Evolutionary conservation across 2,329 filamentous ascomycete species (phyloP).

Genomic region (Colletotrichum navitas): DNA sequence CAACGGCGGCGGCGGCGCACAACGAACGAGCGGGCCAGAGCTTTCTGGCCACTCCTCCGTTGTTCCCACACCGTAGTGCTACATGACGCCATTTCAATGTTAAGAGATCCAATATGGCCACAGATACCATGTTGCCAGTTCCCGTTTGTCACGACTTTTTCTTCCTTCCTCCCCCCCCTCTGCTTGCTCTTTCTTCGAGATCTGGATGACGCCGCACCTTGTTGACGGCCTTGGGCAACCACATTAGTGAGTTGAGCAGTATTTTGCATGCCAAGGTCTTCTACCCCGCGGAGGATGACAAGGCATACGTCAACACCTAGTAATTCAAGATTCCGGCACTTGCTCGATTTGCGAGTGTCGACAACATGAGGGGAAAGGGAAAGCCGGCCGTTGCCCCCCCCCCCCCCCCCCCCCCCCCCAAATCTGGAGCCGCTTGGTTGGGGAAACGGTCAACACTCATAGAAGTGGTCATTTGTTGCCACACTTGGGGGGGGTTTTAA

Average conservation of each 20-base stretch:
- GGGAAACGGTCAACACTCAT: background rate
- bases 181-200: background rate
- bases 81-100: constrained; percentile 36
- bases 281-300: background rate
- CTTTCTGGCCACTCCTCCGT: constrained; percentile 22
- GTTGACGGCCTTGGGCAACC: background rate
- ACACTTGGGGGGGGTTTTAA: background rate
- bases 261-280: background rate
- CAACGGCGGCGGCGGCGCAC: no score
- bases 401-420: no score
- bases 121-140: background rate
- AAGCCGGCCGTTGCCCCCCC: background rate
- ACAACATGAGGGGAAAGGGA: constrained; percentile 4
- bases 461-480: background rate
- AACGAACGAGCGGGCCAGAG: constrained; percentile 26
- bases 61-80: constrained; percentile 7
- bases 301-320: constrained; percentile 26
- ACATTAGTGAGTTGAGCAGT: background rate
- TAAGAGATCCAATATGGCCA: background rate
- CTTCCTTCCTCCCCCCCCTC: no score
- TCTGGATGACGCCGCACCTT: background rate
- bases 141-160: background rate
- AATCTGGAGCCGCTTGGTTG: background rate
- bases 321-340: background rate
- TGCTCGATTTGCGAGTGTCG: background rate